phyloP scores from a whole-genome alignment of 805 yeast species.

The Lachancea lanzarotensis region DNA sequence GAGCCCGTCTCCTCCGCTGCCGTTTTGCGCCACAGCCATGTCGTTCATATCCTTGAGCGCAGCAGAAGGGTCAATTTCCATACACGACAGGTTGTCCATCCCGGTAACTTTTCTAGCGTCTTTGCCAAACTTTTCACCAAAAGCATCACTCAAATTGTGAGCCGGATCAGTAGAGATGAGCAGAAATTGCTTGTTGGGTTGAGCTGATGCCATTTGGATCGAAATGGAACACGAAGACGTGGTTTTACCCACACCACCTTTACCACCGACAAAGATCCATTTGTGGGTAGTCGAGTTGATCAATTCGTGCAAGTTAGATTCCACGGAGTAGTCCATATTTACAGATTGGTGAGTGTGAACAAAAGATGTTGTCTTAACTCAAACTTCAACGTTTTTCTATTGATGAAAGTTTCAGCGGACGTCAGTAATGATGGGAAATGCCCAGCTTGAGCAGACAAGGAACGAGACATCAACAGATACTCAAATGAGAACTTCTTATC shows the following conservation, averaged over 20 bases:
- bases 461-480: too few species aligned
- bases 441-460: too few species aligned
- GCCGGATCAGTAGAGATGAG: constrained; percentile 98
- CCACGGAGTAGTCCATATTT: constrained; percentile 51
- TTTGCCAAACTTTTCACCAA: constrained; percentile 95
- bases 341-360: too few species aligned
- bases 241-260: constrained; percentile 99
- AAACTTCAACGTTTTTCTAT: not conserved
- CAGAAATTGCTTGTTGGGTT: constrained; percentile 75
- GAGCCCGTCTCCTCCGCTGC: constrained; percentile 34
- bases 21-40: constrained; percentile 34
- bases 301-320: constrained; percentile 65
- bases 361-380: not conserved
- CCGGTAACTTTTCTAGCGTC: constrained; percentile 95
- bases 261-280: constrained; percentile 99
- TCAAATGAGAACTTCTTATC: too few species aligned
- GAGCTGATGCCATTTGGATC: constrained; percentile 78
- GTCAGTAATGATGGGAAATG: too few species aligned
- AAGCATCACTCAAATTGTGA: constrained; percentile 94
- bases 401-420: not conserved
- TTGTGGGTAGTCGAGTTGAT: constrained; percentile 64
- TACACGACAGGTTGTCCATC: constrained; percentile 79
- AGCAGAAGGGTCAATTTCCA: constrained; percentile 97
- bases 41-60: constrained; percentile 82
- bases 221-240: constrained; percentile 95